Percentiles rank a stretch among this genome's conserved stretches.
Conservation (phyloP, 208 protist genomes). For the Lotmaria passim region DNA sequence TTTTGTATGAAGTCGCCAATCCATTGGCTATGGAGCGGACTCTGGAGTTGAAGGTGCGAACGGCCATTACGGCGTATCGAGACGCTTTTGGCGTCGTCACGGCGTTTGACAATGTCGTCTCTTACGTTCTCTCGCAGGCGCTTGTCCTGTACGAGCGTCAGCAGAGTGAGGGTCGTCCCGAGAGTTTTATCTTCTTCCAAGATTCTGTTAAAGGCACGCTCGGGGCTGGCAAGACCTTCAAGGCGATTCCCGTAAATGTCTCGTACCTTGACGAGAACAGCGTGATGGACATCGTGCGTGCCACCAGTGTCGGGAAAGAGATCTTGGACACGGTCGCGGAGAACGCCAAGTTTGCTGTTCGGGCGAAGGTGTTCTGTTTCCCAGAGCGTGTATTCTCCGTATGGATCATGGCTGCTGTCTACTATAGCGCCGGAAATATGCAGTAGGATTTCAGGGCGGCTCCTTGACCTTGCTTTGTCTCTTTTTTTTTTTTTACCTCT, state of each 20-base stretch:
- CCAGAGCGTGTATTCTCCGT: slow-evolving; percentile 85
- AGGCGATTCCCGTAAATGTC: slow-evolving; percentile 90
- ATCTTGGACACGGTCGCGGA: slow-evolving; percentile 86
- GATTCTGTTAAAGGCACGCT: slow-evolving; percentile 82
- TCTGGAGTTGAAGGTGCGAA: slow-evolving; percentile 62
- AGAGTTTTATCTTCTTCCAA: slow-evolving; percentile 82
- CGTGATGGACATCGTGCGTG: slow-evolving; percentile 70
- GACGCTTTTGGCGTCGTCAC: slow-evolving; percentile 79
- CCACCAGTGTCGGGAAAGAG: slow-evolving; percentile 70
- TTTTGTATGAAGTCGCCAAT: slow-evolving; percentile 50
- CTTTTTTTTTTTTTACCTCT: slow-evolving; percentile 10
- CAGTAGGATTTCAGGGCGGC: slow-evolving; percentile 11
- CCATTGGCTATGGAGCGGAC: slow-evolving; percentile 49
- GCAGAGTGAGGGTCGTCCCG: slow-evolving; percentile 39
- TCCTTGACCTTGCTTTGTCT: not conserved
- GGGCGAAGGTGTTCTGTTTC: slow-evolving; percentile 83
- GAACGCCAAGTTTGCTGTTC: slow-evolving; percentile 71
- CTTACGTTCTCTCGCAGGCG: slow-evolving; percentile 83
- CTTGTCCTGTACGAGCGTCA: slow-evolving; percentile 86
- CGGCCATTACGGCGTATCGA: slow-evolving; percentile 58
- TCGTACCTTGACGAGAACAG: slow-evolving; percentile 65
- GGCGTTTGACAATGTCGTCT: slow-evolving; percentile 76
- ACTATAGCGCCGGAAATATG: slow-evolving; percentile 48
- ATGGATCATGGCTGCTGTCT: slow-evolving; percentile 91
- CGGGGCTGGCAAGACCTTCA: slow-evolving; percentile 90